A percentile compares a stretch with the other conserved stretches of the same genome.
Evolutionary conservation across 2,329 filamentous ascomycete species (phyloP).

Genomic region (Albophoma yamanashiensis): DNA sequence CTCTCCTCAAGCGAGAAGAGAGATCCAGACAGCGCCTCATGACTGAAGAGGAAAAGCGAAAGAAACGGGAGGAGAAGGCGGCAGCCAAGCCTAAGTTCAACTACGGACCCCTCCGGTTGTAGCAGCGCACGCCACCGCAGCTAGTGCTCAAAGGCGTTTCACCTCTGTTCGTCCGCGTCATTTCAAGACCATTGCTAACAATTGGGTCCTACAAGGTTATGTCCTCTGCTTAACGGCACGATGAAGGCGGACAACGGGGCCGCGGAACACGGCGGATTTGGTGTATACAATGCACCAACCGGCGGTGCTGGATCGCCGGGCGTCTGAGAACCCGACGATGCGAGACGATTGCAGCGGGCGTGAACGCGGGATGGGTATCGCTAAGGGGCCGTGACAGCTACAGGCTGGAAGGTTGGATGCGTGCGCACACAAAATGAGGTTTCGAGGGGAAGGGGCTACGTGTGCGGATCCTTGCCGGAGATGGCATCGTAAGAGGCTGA

Average conservation of each 20-base stretch:
- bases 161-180: background rate
- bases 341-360: too few species aligned
- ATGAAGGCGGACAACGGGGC: conserved; percentile 51
- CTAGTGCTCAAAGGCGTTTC: background rate
- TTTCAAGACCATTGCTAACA: conserved; percentile 7
- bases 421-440: background rate
- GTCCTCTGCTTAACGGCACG: conserved; percentile 76
- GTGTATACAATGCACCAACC: conserved; percentile 36
- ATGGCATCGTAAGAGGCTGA: too few species aligned
- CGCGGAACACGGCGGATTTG: conserved; percentile 49
- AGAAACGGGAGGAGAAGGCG: conserved; percentile 9
- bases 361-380: background rate
- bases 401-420: background rate
- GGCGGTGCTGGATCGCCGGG: conserved; percentile 22
- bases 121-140: conserved; percentile 5
- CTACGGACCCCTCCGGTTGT: conserved; percentile 9
- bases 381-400: background rate
- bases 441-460: background rate
- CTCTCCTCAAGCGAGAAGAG: conserved; percentile 4
- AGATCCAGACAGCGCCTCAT: conserved; percentile 2
- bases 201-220: conserved; percentile 44
- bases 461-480: too few species aligned
- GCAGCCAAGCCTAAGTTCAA: conserved; percentile 10
- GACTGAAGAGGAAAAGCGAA: conserved; percentile 6
- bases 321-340: background rate